phyloP scores from a whole-genome alignment of 1,139 yeast species.

The Arxiozyma heterogenica region DNA sequence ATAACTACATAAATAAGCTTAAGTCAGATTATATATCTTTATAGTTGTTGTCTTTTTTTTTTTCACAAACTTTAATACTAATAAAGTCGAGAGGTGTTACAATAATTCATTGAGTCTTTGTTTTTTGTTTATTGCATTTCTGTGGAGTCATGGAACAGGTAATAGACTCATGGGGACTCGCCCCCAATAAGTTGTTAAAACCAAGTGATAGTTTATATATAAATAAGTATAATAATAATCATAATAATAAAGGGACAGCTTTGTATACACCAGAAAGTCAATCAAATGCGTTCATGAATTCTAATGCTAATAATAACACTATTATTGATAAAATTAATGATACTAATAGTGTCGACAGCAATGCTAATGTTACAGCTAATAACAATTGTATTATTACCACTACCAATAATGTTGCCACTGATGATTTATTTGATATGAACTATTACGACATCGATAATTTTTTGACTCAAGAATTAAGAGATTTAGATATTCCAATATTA shows the following conservation, averaged over 20 bases:
- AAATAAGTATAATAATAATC: not conserved
- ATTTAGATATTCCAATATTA: slow-evolving; percentile 26
- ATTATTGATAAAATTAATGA: not conserved
- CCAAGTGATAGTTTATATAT: not conserved
- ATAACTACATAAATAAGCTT: not conserved
- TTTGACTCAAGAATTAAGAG: slow-evolving; percentile 25
- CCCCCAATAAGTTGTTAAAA: slow-evolving; percentile 7
- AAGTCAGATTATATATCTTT: too few species aligned
- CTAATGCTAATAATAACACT: not conserved
- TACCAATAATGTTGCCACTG: not conserved
- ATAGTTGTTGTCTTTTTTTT: too few species aligned
- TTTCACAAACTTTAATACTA: too few species aligned
- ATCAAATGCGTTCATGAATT: not conserved
- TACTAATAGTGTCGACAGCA: not conserved
- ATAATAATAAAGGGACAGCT: not conserved
- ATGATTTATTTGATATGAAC: slow-evolving; percentile 10
- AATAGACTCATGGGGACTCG: slow-evolving; percentile 10
- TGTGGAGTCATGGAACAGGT: slow-evolving; percentile 1
- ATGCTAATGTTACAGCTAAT: slow-evolving; percentile 3
- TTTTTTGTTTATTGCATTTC: too few species aligned
- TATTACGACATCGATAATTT: slow-evolving; percentile 25
- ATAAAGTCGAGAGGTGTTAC: not conserved
- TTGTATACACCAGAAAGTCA: slow-evolving; percentile 2
- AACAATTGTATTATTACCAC: not conserved
- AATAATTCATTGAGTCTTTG: not conserved